phyloP scores from a whole-genome alignment of 2,329 filamentous ascomycete genomes.

The Colletotrichum simmondsii region DNA sequence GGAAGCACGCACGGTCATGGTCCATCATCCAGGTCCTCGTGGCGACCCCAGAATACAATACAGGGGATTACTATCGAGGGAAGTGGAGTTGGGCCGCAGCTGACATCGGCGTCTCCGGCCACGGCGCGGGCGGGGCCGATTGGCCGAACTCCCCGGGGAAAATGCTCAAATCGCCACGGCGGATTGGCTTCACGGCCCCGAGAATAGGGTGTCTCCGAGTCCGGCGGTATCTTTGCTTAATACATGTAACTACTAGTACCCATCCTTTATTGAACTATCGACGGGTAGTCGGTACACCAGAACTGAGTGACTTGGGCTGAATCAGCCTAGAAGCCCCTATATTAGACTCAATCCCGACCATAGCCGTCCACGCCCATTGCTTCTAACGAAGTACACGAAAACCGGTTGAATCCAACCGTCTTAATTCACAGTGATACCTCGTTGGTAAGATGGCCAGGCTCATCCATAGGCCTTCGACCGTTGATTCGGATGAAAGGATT shows the following conservation, averaged over 20 bases:
- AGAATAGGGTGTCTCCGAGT: constrained; percentile 28
- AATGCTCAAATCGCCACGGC: not conserved
- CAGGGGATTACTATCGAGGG: not conserved
- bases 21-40: not conserved
- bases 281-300: no score
- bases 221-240: not conserved
- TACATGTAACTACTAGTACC: no score
- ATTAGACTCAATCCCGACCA: not conserved
- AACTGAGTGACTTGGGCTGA: not conserved
- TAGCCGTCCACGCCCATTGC: not conserved
- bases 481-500: not conserved
- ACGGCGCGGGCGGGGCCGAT: constrained; percentile 15
- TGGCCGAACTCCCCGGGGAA: not conserved
- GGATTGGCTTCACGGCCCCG: not conserved
- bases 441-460: not conserved
- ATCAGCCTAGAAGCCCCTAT: not conserved
- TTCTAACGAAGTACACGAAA: not conserved
- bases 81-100: not conserved
- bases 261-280: no score
- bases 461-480: not conserved
- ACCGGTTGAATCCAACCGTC: not conserved
- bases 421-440: not conserved
- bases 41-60: not conserved
- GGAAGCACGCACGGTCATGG: not conserved
- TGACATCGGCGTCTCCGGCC: constrained; percentile 21